Evolutionary conservation across 495 filamentous ascomycete genomes (phyloP).

Genomic region (Penicillium simplicissimum): DNA sequence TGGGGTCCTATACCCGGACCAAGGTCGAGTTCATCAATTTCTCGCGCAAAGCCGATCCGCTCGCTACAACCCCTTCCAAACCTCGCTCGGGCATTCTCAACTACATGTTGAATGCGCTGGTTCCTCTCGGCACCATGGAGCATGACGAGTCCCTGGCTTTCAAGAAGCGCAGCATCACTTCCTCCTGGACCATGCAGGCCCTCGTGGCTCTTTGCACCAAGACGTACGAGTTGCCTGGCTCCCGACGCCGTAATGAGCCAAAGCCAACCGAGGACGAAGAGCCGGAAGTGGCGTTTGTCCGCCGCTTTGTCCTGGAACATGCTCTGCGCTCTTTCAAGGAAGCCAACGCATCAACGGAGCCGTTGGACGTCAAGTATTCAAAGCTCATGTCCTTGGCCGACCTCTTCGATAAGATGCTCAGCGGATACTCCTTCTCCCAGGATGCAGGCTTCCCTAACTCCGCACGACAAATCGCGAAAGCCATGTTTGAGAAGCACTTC

Average conservation of each 20-base stretch:
- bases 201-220: conserved; percentile 84
- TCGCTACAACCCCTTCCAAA: conserved; percentile 86
- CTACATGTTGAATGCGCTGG: conserved; percentile 84
- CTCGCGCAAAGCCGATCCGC: conserved; percentile 81
- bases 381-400: conserved; percentile 83
- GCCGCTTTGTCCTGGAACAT: conserved; percentile 92
- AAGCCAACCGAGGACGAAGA: conserved; percentile 74
- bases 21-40: conserved; percentile 99
- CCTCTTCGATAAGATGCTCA: conserved; percentile 89
- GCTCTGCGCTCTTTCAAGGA: conserved; percentile 90
- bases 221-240: conserved; percentile 68
- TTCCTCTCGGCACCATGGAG: conserved; percentile 74
- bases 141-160: conserved; percentile 70
- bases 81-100: conserved; percentile 90
- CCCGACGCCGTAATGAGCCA: conserved; percentile 41
- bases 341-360: conserved; percentile 73
- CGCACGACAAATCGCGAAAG: conserved; percentile 73
- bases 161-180: conserved; percentile 83
- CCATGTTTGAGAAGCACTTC: conserved; percentile 99
- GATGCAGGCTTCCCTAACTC: conserved; percentile 50
- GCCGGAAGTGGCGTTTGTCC: conserved; percentile 84
- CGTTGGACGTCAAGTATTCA: conserved; percentile 84
- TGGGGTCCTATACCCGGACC: conserved; percentile 89
- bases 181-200: conserved; percentile 78
- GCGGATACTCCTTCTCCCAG: conserved; percentile 65